A percentile compares a stretch with the other conserved stretches of the same genome.
phyloP scores from a whole-genome alignment of 2,329 filamentous ascomycete species.

The Pseudogymnoascus sp. region DNA sequence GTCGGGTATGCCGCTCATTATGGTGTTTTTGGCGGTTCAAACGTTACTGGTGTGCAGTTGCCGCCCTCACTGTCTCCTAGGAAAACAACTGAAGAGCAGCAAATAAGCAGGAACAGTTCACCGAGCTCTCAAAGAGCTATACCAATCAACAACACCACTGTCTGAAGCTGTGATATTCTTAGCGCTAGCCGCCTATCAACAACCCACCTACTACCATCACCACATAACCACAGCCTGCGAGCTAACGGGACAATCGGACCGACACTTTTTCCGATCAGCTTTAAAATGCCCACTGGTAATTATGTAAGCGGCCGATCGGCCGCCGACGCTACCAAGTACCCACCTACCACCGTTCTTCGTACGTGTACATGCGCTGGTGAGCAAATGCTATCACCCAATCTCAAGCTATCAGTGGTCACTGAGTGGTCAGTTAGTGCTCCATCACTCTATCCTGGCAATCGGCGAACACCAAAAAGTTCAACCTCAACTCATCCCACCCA shows the following conservation, averaged over 20 bases:
- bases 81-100: background rate
- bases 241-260: background rate
- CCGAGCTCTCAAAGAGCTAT: background rate
- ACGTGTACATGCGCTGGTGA: background rate
- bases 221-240: background rate
- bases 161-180: constrained; percentile 1
- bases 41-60: background rate
- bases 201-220: background rate
- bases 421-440: too few species aligned
- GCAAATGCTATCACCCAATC: constrained; percentile 5
- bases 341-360: background rate
- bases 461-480: background rate
- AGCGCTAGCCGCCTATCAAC: background rate
- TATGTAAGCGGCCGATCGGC: constrained; percentile 3
- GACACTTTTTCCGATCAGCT: background rate
- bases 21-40: background rate
- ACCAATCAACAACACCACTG: background rate
- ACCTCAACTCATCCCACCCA: constrained; percentile 9
- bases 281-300: background rate
- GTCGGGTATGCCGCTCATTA: constrained; percentile 31
- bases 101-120: background rate
- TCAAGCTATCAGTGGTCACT: background rate
- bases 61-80: background rate
- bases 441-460: background rate
- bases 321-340: background rate